These are phyloP conservation scores for Inga leiocalycina DNA, from an alignment of 306 rosid genomes.

Conservation along the genomic window DNA sequence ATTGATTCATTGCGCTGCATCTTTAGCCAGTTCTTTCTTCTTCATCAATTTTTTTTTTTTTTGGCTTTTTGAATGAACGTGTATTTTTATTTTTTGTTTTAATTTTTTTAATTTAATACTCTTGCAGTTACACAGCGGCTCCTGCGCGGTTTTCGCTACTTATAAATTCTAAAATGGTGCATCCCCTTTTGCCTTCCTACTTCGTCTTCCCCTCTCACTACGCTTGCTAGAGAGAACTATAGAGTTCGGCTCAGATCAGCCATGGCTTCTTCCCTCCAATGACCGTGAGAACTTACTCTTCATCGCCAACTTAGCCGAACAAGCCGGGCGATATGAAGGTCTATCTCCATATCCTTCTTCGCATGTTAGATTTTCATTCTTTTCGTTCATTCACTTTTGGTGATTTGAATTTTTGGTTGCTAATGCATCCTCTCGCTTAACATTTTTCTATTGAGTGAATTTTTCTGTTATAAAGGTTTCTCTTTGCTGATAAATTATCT, in stretches of 20 bases:
- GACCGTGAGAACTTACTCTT: constrained; percentile 39
- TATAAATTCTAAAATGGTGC: background rate
- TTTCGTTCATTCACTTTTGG: constrained; percentile 19
- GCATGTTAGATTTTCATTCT: background rate
- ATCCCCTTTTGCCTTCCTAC: background rate
- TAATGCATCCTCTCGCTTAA: constrained; percentile 16
- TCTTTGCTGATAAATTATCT: constrained; percentile 2
- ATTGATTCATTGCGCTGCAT: background rate
- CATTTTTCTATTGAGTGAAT: background rate
- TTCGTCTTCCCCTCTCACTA: background rate
- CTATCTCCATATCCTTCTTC: constrained; percentile 29
- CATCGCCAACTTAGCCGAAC: constrained; percentile 43
- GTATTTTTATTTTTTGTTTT: no score
- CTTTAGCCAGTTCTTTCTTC: background rate
- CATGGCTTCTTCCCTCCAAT: constrained; percentile 44
- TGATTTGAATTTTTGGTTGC: background rate
- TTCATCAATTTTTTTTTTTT: background rate
- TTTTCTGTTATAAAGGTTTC: constrained; percentile 26
- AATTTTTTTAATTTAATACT: background rate
- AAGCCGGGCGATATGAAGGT: constrained; percentile 54
- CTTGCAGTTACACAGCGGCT: background rate
- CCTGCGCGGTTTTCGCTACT: background rate
- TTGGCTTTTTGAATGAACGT: no score
- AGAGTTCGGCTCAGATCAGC: constrained; percentile 25
- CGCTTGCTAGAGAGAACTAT: constrained; percentile 16